These are phyloP conservation scores for Epichloe sylvatica DNA, from an alignment of 2,329 filamentous ascomycete genomes.

Conservation along the genomic window DNA sequence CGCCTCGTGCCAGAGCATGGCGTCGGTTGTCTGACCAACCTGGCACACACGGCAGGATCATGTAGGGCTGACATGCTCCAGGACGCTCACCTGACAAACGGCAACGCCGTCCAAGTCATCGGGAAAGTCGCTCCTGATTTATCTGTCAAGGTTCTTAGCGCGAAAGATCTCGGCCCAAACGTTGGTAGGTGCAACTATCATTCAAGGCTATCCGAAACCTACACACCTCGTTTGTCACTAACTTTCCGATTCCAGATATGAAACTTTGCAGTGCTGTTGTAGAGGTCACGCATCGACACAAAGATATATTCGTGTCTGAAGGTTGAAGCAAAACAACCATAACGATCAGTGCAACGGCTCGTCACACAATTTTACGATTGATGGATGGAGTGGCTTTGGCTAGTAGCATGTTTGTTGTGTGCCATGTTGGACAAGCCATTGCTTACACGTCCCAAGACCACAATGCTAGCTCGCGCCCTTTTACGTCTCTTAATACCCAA, in stretches of 20 bases:
- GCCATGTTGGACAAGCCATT: not conserved
- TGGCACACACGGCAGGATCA: not conserved
- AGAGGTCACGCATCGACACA: slow-evolving; percentile 70
- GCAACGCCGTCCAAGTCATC: slow-evolving; percentile 62
- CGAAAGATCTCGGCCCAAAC: slow-evolving; percentile 52
- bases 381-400: not conserved
- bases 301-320: slow-evolving; percentile 61
- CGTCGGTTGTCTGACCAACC: not conserved
- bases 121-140: slow-evolving; percentile 67
- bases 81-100: slow-evolving; percentile 57
- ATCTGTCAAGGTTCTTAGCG: slow-evolving; percentile 54
- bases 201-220: not conserved
- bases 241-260: slow-evolving; percentile 44
- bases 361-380: not conserved
- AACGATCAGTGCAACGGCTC: too few relatives aligned
- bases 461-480: not conserved
- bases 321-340: not conserved
- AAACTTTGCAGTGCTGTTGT: slow-evolving; percentile 64
- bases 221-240: not conserved
- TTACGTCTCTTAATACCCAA: not conserved
- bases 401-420: not conserved
- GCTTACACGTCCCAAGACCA: not conserved
- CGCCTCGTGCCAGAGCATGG: not conserved
- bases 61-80: slow-evolving; percentile 18
- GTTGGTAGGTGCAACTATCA: slow-evolving; percentile 46